phyloP scores from a whole-genome alignment of 257 asterid species.

The Salvia hispanica region DNA sequence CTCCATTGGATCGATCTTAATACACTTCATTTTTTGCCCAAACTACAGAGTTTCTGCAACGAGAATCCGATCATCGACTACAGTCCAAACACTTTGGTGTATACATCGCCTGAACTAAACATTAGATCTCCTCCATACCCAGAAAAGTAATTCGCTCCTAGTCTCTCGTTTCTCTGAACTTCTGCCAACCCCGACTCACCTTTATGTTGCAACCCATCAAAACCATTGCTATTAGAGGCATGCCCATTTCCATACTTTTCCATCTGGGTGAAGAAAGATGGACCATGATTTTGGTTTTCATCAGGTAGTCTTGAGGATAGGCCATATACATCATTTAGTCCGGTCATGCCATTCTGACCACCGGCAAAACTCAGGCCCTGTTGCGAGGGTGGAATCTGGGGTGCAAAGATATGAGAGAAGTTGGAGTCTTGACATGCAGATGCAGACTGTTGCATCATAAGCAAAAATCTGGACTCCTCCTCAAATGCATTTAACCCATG shows the following conservation, averaged over 20 bases:
- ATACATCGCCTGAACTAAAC: constrained; percentile 68
- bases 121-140: constrained; percentile 71
- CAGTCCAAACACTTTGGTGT: constrained; percentile 65
- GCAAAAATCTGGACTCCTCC: constrained; percentile 71
- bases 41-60: constrained; percentile 33
- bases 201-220: constrained; percentile 51
- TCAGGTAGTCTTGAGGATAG: constrained; percentile 51
- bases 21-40: constrained; percentile 31
- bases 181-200: constrained; percentile 50
- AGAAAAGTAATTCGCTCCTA: constrained; percentile 54
- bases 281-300: constrained; percentile 45
- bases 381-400: constrained; percentile 49
- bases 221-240: constrained; percentile 42
- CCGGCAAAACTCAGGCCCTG: constrained; percentile 49
- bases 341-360: constrained; percentile 40
- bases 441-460: constrained; percentile 60
- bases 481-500: constrained; percentile 45
- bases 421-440: constrained; percentile 49
- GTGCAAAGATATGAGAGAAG: constrained; percentile 46
- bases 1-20: constrained; percentile 18
- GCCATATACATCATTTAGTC: constrained; percentile 40
- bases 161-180: constrained; percentile 61
- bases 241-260: constrained; percentile 50
- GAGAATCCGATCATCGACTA: constrained; percentile 36
- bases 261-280: constrained; percentile 45